Evolutionary conservation across 139 green algal genomes (phyloP).

Genomic region (Closterium sp.): DNA sequence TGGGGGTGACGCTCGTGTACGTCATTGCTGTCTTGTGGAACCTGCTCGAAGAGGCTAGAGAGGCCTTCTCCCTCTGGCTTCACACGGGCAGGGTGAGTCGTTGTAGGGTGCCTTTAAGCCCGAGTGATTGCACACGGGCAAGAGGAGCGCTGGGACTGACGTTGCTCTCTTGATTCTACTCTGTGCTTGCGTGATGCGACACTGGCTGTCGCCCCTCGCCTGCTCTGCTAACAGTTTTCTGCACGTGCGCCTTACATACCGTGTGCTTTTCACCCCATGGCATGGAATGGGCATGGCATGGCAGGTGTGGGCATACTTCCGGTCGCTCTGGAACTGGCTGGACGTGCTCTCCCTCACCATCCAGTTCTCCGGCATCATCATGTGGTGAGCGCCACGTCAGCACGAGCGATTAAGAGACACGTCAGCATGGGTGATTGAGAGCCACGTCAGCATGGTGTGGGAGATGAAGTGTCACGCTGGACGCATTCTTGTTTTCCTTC

Average conservation of each 20-base stretch:
- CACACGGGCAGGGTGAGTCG: neutral
- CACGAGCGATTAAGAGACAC: no score
- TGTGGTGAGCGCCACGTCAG: conserved; percentile 31
- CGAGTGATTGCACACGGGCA: no score
- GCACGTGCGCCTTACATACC: no score
- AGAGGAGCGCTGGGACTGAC: conserved; percentile 52
- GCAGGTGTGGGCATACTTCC: conserved; percentile 56
- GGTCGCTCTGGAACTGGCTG: conserved; percentile 68
- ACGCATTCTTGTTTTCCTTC: conserved; percentile 69
- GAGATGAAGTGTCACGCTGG: conserved; percentile 74
- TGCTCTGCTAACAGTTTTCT: no score
- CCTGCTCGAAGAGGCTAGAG: conserved; percentile 22
- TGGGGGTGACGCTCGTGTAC: conserved; percentile 69
- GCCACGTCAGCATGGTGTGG: conserved; percentile 64
- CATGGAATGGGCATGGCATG: neutral
- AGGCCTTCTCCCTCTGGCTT: neutral
- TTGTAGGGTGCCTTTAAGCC: conserved; percentile 16
- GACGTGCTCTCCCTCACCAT: conserved; percentile 70
- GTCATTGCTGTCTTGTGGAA: conserved; percentile 58
- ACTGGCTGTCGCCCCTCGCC: no score
- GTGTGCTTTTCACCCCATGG: no score
- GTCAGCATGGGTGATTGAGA: conserved; percentile 3
- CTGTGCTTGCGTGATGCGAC: no score
- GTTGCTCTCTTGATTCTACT: no score
- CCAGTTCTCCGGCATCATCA: conserved; percentile 61